These are phyloP conservation scores for Cladosporium austrohemisphaericum DNA, from an alignment of 2,329 filamentous ascomycete species.

Conservation along the genomic window DNA sequence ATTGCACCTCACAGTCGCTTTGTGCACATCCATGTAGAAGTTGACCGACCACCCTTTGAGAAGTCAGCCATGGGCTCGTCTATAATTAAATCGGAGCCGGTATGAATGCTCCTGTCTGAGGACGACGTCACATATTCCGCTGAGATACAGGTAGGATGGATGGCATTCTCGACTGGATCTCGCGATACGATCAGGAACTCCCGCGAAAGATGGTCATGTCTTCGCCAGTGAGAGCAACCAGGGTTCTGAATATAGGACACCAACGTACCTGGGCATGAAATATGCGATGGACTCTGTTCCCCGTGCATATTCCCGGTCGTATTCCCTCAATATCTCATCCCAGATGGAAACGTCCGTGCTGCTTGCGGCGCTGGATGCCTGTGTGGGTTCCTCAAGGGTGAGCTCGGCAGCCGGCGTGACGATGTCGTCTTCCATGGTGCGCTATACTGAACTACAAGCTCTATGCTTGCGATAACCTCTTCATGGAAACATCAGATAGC, in stretches of 20 bases:
- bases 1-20: conserved; percentile 63
- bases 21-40: conserved; percentile 72
- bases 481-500: no score
- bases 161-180: no score
- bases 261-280: neutral
- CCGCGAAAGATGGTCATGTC: no score
- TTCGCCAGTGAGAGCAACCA: no score
- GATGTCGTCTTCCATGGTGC: neutral
- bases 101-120: no score
- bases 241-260: neutral
- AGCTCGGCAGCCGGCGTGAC: neutral
- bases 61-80: neutral
- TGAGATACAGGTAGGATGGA: no score
- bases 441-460: no score
- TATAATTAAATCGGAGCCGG: no score
- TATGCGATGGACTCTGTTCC: neutral
- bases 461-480: no score
- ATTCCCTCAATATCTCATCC: neutral
- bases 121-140: no score
- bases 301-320: neutral
- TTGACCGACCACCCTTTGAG: conserved; percentile 54
- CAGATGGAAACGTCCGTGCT: neutral
- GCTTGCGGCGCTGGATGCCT: no score
- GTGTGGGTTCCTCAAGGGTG: neutral
- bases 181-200: no score